phyloP scores from a whole-genome alignment of 768 basidiomycete species.

The Trametes coccinea region DNA sequence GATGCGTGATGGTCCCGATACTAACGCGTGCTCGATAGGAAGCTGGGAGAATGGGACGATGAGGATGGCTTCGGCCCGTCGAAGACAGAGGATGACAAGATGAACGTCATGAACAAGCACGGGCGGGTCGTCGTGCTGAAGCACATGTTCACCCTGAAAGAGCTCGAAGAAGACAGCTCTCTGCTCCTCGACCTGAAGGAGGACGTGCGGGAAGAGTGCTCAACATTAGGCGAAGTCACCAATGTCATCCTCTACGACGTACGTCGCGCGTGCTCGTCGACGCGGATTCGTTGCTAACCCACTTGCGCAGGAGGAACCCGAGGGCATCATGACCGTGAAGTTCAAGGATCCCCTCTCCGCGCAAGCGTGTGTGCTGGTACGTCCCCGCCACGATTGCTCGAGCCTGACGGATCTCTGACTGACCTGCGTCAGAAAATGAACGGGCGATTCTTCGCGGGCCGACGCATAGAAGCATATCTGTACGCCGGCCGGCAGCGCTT shows the following conservation, averaged over 20 bases:
- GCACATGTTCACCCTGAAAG: conserved; percentile 89
- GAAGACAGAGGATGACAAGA: conserved; percentile 54
- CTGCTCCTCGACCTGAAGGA: conserved; percentile 92
- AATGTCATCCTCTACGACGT: conserved; percentile 96
- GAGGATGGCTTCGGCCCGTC: conserved; percentile 88
- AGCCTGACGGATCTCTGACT: not conserved
- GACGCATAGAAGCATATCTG: conserved; percentile 77
- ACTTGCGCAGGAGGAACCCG: conserved; percentile 72
- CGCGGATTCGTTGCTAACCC: not conserved
- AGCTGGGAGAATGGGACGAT: conserved; percentile 91
- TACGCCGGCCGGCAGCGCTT: conserved; percentile 83
- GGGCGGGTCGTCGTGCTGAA: conserved; percentile 89
- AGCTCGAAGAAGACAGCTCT: conserved; percentile 82
- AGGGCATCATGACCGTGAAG: conserved; percentile 95
- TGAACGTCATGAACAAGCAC: conserved; percentile 48
- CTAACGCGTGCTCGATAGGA: conserved; percentile 48
- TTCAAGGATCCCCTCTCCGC: conserved; percentile 93
- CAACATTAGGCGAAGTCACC: conserved; percentile 89
- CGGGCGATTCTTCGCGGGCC: conserved; percentile 86
- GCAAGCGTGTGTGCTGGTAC: conserved; percentile 84
- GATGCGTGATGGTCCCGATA: not conserved
- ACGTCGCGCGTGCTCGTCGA: conserved; percentile 35
- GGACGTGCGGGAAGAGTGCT: conserved; percentile 93
- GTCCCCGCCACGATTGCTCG: conserved; percentile 30
- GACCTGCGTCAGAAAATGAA: conserved; percentile 77